Evolutionary conservation across 805 yeast species (phyloP).

Genomic region (Ogataea nonfermentans): DNA sequence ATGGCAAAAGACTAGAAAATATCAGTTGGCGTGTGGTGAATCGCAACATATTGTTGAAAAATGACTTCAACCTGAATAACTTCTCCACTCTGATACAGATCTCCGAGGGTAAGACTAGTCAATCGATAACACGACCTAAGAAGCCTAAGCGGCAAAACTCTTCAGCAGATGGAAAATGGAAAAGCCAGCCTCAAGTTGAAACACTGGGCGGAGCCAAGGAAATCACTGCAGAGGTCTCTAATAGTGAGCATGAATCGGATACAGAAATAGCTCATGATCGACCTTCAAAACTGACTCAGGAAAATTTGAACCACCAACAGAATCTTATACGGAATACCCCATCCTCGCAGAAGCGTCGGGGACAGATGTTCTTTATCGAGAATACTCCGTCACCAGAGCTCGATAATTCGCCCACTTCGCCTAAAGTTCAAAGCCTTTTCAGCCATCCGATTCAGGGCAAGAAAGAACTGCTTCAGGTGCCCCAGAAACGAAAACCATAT

Average conservation of each 20-base stretch:
- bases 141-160: conserved; percentile 1
- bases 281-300: conserved; percentile 17
- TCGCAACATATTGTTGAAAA: conserved; percentile 27
- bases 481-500: neutral
- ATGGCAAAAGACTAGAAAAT: conserved; percentile 37
- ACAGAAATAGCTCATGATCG: conserved; percentile 13
- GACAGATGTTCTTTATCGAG: conserved; percentile 32
- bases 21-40: conserved; percentile 38
- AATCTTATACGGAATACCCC: conserved; percentile 10
- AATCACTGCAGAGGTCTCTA: conserved; percentile 29
- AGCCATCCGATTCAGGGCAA: conserved; percentile 13
- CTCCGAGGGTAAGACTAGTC: conserved; percentile 20
- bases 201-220: conserved; percentile 24
- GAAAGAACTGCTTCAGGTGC: conserved; percentile 2
- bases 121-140: neutral
- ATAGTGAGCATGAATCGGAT: conserved; percentile 23
- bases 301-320: conserved; percentile 18
- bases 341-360: conserved; percentile 8
- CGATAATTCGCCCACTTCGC: conserved; percentile 11
- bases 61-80: conserved; percentile 25
- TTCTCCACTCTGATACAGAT: conserved; percentile 31
- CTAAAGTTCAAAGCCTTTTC: conserved; percentile 14
- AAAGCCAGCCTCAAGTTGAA: conserved; percentile 17
- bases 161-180: conserved; percentile 5
- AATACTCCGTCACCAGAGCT: conserved; percentile 33